Evolutionary conservation across 768 basidiomycete species (phyloP).

Genomic region (Gloeopeniophorella convolvens): DNA sequence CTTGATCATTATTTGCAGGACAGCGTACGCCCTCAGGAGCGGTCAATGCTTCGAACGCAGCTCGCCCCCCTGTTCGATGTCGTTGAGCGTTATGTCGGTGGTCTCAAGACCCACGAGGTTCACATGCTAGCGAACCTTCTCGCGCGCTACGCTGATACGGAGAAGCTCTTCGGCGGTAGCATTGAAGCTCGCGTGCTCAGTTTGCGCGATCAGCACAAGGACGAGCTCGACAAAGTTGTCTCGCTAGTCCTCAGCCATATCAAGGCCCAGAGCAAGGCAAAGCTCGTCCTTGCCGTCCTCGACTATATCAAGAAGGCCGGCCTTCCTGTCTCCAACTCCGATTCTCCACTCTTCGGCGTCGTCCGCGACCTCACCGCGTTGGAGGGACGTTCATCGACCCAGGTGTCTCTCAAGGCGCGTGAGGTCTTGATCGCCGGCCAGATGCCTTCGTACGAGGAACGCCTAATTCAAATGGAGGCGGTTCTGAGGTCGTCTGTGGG

Average conservation of each 20-base stretch:
- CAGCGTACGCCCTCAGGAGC: slow-evolving; percentile 72
- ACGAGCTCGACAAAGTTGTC: slow-evolving; percentile 83
- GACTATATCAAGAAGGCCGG: slow-evolving; percentile 85
- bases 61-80: slow-evolving; percentile 65
- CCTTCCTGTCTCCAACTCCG: slow-evolving; percentile 66
- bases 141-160: slow-evolving; percentile 74
- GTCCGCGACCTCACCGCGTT: slow-evolving; percentile 77
- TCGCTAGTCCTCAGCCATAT: slow-evolving; percentile 89
- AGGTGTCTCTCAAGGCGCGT: slow-evolving; percentile 90
- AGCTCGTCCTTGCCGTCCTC: slow-evolving; percentile 77
- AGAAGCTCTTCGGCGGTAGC: slow-evolving; percentile 89
- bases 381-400: slow-evolving; percentile 88
- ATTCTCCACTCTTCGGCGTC: slow-evolving; percentile 67
- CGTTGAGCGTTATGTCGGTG: slow-evolving; percentile 72
- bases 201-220: slow-evolving; percentile 89
- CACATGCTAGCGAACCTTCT: slow-evolving; percentile 71
- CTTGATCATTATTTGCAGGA: slow-evolving; percentile 83
- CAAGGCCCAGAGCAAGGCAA: slow-evolving; percentile 89
- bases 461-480: slow-evolving; percentile 87
- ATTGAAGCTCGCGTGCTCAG: slow-evolving; percentile 89
- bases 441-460: slow-evolving; percentile 96
- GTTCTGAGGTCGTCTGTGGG: slow-evolving; percentile 86
- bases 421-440: slow-evolving; percentile 95
- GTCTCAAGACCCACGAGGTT: slow-evolving; percentile 84
- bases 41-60: slow-evolving; percentile 68